These are phyloP conservation scores for Sporisorium scitamineum DNA, from an alignment of 1,284 basidiomycete species.

Conservation along the genomic window DNA sequence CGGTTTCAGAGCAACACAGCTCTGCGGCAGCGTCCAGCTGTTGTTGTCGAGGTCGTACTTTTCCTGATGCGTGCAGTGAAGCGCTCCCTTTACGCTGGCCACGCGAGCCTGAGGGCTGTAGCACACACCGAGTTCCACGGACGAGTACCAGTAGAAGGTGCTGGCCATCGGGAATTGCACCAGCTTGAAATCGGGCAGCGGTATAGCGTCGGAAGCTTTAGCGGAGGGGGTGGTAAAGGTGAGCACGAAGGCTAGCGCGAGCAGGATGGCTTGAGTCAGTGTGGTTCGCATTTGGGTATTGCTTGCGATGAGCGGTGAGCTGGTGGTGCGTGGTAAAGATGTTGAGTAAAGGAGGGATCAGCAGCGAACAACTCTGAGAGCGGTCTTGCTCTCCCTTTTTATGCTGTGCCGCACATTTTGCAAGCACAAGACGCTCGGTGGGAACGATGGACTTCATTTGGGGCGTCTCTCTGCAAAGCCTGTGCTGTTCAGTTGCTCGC, in stretches of 20 bases:
- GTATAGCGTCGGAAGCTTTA: background rate
- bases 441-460: background rate
- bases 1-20: constrained; percentile 38
- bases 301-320: background rate
- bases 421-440: background rate
- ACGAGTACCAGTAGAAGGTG: constrained; percentile 47
- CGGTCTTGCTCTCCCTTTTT: background rate
- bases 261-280: background rate
- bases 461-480: background rate
- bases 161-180: constrained; percentile 1
- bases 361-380: background rate
- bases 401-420: background rate
- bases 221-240: background rate
- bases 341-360: background rate
- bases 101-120: constrained; percentile 30
- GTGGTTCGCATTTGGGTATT: background rate
- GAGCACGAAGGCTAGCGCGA: constrained; percentile 2
- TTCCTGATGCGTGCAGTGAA: constrained; percentile 39
- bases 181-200: constrained; percentile 8
- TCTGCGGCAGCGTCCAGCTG: constrained; percentile 39
- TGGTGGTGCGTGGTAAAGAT: background rate
- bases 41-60: constrained; percentile 45
- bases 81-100: constrained; percentile 26
- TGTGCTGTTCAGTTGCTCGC: background rate
- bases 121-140: constrained; percentile 47